Conservation (phyloP, 441 rosid genomes). For the Macaranga tanarius region DNA sequence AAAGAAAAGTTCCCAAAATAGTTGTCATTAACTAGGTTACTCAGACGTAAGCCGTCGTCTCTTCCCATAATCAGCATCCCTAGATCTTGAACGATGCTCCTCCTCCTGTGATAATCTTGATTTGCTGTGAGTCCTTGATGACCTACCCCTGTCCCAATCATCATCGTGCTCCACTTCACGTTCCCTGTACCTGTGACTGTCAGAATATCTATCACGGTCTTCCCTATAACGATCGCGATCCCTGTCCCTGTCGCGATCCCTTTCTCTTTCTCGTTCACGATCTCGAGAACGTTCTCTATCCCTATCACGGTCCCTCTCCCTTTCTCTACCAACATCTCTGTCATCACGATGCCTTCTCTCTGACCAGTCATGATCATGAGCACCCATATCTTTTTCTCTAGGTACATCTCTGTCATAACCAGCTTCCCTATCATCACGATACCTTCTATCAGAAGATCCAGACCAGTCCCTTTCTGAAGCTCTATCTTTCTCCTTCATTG, state of each 20-base stretch:
- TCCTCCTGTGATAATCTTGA: slow-evolving; percentile 55
- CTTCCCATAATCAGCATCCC: slow-evolving; percentile 83
- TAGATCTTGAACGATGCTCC: slow-evolving; percentile 49
- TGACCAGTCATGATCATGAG: slow-evolving; percentile 53
- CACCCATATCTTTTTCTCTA: slow-evolving; percentile 60
- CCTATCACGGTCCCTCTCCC: slow-evolving; percentile 58
- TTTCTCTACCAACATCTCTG: slow-evolving; percentile 59
- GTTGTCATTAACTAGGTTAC: slow-evolving; percentile 22
- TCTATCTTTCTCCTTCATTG: slow-evolving; percentile 64
- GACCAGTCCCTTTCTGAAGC: slow-evolving; percentile 68
- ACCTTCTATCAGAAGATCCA: slow-evolving; percentile 72
- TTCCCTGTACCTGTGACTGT: slow-evolving; percentile 54
- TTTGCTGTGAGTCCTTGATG: slow-evolving; percentile 68
- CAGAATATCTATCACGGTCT: slow-evolving; percentile 61
- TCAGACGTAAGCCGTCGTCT: slow-evolving; percentile 63
- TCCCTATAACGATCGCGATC: slow-evolving; percentile 57
- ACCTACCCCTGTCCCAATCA: slow-evolving; percentile 59
- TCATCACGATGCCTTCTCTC: slow-evolving; percentile 73
- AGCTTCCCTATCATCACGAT: slow-evolving; percentile 59
- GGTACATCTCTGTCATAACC: slow-evolving; percentile 58
- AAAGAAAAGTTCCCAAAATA: background rate
- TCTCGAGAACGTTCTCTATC: slow-evolving; percentile 66
- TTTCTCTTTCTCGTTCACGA: slow-evolving; percentile 46
- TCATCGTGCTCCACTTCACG: slow-evolving; percentile 65
- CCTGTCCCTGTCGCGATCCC: slow-evolving; percentile 56